Percentiles rank a stretch among this genome's conserved stretches.
Evolutionary conservation across 2,329 filamentous ascomycete genomes (phyloP).

Genomic region (Neonectria coccinea): DNA sequence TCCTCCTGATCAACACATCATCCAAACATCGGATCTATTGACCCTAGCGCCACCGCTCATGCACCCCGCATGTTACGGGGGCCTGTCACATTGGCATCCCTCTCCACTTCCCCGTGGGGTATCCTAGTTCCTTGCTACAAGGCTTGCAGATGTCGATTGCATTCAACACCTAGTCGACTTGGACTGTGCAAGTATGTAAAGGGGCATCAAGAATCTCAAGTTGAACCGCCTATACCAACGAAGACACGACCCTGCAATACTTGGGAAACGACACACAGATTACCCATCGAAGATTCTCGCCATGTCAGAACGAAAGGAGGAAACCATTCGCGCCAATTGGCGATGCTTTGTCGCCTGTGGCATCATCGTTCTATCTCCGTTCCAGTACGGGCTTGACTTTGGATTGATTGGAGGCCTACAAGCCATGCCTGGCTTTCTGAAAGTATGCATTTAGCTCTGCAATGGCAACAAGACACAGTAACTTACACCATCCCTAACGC

Average conservation of each 20-base stretch:
- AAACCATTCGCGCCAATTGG: constrained; percentile 40
- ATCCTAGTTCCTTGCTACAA: not conserved
- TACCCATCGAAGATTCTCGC: not conserved
- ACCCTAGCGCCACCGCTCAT: constrained; percentile 22
- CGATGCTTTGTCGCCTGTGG: constrained; percentile 39
- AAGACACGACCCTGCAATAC: no score
- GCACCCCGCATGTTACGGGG: constrained; percentile 30
- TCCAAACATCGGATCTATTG: constrained; percentile 29
- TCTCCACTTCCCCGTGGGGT: constrained; percentile 32
- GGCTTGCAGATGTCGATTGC: not conserved
- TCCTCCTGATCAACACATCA: not conserved
- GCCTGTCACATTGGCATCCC: constrained; percentile 1
- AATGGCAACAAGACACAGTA: not conserved
- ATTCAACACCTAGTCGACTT: not conserved
- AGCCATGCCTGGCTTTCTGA: constrained; percentile 41
- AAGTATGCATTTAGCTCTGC: constrained; percentile 12
- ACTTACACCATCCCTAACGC: not conserved
- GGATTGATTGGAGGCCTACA: constrained; percentile 38
- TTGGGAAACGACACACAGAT: not conserved
- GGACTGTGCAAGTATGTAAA: constrained; percentile 28
- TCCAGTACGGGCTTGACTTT: constrained; percentile 43
- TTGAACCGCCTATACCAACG: not conserved
- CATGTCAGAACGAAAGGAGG: constrained; percentile 27
- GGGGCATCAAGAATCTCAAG: constrained; percentile 5
- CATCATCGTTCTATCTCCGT: constrained; percentile 37